Base-by-base conservation (phyloP, 2,329 filamentous ascomycete species). In the Pseudocercospora pini-densiflorae region DNA sequence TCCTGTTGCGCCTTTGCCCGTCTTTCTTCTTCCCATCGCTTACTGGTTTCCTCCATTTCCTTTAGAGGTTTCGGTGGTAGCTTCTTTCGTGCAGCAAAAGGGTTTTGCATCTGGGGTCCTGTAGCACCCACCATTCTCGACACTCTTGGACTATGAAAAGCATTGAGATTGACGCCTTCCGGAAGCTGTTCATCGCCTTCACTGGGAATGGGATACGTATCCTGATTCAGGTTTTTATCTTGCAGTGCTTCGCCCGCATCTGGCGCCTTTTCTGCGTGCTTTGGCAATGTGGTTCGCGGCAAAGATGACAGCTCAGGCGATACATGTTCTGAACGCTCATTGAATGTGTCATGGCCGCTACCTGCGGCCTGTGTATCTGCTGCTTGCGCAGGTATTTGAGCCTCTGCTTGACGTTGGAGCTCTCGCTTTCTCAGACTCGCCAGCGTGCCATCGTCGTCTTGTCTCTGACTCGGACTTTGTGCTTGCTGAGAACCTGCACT, bases 121-220 rank as follows among this genome's bases (percentile, higher is more conserved):
- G 61, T 62, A 19, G 68, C 61, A 31, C 85, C 83, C 9, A 40
- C 55, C 14, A 87, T 81, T 66, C 79, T 83, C 29, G 87, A 85
- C 21, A 89, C 85, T 62, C 82, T 83, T 2, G 84, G 85, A 62
- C 86, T 90, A 63, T 86, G 85, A 73, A 91, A 91, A 0, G 90
- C 77, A 69, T 88, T 84, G 5, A 84, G 83, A 72, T 90, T 84
- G 72, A 89, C 81, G 55, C 85, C 87, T 61, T 88, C 85, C 3
- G 87, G 82, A 16, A 85, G 66, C n/a, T 85, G 81, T 19, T 84
- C 80, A 19, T 75, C 71, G 16, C 54, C 49, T 16, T 68, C 67
- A 31, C 58, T 33, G 7, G 69, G 69, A n/a, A 64, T 58, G 9
- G 73, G 71, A 69, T 85, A 88, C 0, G 86, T 83, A 75, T 88